Evolutionary conservation across 1,139 yeast genomes (phyloP), one percentile per base, ranked within the genome.

Genomic region (Kodamaea arcana): DNA sequence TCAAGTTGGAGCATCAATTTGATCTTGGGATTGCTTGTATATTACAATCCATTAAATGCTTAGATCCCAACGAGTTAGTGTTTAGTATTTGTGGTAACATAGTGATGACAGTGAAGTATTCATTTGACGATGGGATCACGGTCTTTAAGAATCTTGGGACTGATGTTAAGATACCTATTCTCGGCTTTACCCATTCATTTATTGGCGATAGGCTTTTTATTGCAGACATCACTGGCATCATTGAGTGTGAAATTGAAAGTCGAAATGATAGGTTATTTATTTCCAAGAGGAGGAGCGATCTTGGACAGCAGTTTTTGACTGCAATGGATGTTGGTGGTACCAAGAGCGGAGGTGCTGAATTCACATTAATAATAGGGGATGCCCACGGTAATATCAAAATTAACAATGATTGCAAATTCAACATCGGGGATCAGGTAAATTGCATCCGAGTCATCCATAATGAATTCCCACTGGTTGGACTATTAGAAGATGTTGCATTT

Each of bases 371-470:
- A 2, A 34, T 48, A 1, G 63, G 64, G 2, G 72, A 65, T 41
- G 50, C 65, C 0, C 40, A 50, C 15, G 72, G 73, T 0, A 62
- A 64, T 36, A 27, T 65, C 1, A 40, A 51, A 6, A 30, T 50
- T 8, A n/a, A 15, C 3, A 15, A 15, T 10, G 25, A n/a, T 9
- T 24, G 32, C 15, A 24, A 21, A 4, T 53, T 52, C 41, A 63
- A 60, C 33, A 35, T 66, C 11, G 65, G 62, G 2, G 66, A 60
- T 27, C 62, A 59, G 25, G 52, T 66, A 26, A 67, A 66, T 43
- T 41, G 43, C 2, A 46, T 65, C 11, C 35, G 30, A 24, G 12
- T 33, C 8, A 18, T 15, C 16, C 29, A 31, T 8, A 27, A 31
- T 4, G 23, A 27, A 20, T 6, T 6, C 9, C 9, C 6, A 18